Evolutionary conservation across 2,329 filamentous ascomycete genomes (phyloP).

Genomic region (Didymella arachidicola): DNA sequence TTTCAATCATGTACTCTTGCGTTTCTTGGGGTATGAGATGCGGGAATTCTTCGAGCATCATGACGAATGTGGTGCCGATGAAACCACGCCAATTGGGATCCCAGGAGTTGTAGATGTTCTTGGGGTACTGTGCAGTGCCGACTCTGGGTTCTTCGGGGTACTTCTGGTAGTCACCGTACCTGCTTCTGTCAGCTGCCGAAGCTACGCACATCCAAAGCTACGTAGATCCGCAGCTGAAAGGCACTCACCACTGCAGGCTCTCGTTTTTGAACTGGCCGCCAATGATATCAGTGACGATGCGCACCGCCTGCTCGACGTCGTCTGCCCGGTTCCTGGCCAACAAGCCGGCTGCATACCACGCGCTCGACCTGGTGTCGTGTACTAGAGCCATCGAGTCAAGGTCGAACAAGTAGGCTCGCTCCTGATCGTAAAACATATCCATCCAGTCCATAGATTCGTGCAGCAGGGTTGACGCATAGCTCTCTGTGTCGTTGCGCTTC

Average conservation of each 20-base stretch:
- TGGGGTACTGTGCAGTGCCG: slow-evolving; percentile 60
- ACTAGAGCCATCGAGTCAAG: slow-evolving; percentile 58
- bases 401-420: slow-evolving; percentile 63
- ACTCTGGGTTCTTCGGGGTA: slow-evolving; percentile 66
- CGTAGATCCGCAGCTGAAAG: too few species aligned
- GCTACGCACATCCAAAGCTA: too few species aligned
- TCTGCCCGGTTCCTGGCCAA: slow-evolving; percentile 62
- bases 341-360: slow-evolving; percentile 67
- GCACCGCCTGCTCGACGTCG: slow-evolving; percentile 61
- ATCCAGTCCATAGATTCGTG: slow-evolving; percentile 63
- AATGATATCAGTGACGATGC: slow-evolving; percentile 64
- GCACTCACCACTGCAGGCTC: slow-evolving; percentile 62
- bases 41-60: slow-evolving; percentile 66
- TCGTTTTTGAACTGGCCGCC: slow-evolving; percentile 61
- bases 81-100: slow-evolving; percentile 73
- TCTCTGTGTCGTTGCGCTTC: slow-evolving; percentile 29
- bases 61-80: slow-evolving; percentile 65
- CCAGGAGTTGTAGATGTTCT: slow-evolving; percentile 64
- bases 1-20: slow-evolving; percentile 59
- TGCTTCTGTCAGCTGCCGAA: slow-evolving; percentile 7
- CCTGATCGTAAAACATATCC: slow-evolving; percentile 63
- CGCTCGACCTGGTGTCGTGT: slow-evolving; percentile 65
- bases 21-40: slow-evolving; percentile 55
- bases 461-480: slow-evolving; percentile 27
- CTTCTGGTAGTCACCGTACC: slow-evolving; percentile 62